A percentile compares a stretch with the other conserved stretches of the same genome.
phyloP scores from a whole-genome alignment of 2,329 filamentous ascomycete species.

The Nothopassalora personata region DNA sequence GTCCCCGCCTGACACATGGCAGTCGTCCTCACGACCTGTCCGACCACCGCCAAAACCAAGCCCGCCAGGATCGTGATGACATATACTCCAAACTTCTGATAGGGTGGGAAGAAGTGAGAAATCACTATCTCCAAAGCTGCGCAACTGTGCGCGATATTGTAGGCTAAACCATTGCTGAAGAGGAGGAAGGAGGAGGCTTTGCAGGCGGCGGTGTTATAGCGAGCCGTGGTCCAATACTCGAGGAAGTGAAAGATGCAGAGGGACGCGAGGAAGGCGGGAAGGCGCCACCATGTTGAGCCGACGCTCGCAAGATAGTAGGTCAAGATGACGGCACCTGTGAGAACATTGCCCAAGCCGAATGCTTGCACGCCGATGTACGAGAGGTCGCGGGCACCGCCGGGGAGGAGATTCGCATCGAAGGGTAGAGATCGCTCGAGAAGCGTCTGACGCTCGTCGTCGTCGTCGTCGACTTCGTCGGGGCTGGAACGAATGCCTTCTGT shows the following conservation, averaged over 20 bases:
- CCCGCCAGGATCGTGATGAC: conserved; percentile 52
- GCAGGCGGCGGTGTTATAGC: conserved; percentile 71
- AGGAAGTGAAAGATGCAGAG: conserved; percentile 88
- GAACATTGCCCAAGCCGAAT: conserved; percentile 40
- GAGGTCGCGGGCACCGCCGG: conserved; percentile 41
- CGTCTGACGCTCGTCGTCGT: background rate
- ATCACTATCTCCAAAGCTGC: conserved; percentile 69
- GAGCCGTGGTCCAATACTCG: conserved; percentile 87
- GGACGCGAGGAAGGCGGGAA: conserved; percentile 58
- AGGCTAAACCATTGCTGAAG: conserved; percentile 75
- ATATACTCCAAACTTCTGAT: conserved; percentile 42
- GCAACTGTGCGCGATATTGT: conserved; percentile 73
- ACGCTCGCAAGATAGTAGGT: conserved; percentile 19
- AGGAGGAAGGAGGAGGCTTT: conserved; percentile 74
- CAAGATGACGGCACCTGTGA: conserved; percentile 32
- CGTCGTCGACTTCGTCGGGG: background rate
- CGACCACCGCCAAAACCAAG: conserved; percentile 57
- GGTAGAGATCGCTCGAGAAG: conserved; percentile 4
- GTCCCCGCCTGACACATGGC: conserved; percentile 86
- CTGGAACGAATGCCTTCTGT: background rate
- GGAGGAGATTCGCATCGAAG: conserved; percentile 35
- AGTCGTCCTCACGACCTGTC: conserved; percentile 69
- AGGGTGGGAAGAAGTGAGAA: conserved; percentile 23
- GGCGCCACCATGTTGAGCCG: conserved; percentile 45
- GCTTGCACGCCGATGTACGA: conserved; percentile 44